Percentiles rank a stretch among this genome's conserved stretches.
These are phyloP conservation scores for Limnomonas spitsbergensis DNA, from an alignment of 139 green algal species.

Conservation along the genomic window DNA sequence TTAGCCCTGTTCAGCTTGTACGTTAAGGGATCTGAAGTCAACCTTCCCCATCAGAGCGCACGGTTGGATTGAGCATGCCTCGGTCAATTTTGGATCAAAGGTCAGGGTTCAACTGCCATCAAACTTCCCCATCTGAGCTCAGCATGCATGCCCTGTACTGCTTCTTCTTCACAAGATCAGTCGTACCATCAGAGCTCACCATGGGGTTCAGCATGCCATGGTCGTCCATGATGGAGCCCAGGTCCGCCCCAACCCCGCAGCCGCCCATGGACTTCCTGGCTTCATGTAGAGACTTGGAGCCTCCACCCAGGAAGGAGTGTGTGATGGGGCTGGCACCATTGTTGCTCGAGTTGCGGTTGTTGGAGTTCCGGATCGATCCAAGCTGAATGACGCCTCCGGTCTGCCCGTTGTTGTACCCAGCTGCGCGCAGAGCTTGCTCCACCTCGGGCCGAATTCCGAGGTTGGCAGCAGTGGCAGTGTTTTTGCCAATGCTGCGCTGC, in stretches of 20 bases:
- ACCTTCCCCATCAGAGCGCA: too few relatives aligned
- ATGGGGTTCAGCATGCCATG: constrained; percentile 40
- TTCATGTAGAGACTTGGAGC: not conserved
- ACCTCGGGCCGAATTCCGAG: not conserved
- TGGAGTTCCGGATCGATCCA: not conserved
- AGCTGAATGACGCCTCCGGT: not conserved
- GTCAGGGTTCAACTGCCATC: too few relatives aligned
- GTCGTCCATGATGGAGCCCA: constrained; percentile 45
- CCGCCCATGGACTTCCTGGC: not conserved
- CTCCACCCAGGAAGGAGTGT: not conserved
- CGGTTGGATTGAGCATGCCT: too few relatives aligned
- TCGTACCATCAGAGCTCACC: too few relatives aligned
- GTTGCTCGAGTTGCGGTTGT: not conserved
- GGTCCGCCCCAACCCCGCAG: constrained; percentile 29
- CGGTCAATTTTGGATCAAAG: too few relatives aligned
- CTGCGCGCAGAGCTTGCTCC: not conserved
- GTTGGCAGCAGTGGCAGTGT: too few relatives aligned
- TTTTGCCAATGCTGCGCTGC: too few relatives aligned
- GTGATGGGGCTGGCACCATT: not conserved
- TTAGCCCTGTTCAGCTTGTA: too few relatives aligned
- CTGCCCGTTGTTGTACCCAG: not conserved
- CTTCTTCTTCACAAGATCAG: too few relatives aligned
- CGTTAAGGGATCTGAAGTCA: too few relatives aligned
- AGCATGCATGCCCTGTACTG: too few relatives aligned
- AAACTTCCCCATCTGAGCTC: too few relatives aligned